Evolutionary conservation across 352 stramenopile genomes (phyloP).

Genomic region (Phytophthora tentaculata): DNA sequence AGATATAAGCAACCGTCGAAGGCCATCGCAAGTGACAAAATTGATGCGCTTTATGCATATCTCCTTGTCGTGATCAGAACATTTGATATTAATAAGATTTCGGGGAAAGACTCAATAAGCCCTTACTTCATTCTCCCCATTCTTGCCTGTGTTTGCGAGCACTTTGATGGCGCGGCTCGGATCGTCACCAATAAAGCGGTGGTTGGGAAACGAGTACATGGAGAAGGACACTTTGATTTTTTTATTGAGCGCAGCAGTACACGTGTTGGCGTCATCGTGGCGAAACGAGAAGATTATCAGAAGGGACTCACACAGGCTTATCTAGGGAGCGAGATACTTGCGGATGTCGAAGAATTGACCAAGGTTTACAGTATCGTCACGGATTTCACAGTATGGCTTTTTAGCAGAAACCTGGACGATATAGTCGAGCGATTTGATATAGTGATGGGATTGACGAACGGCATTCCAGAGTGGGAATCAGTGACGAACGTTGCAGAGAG

Average conservation of each 20-base stretch:
- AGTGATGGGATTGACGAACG: constrained; percentile 5
- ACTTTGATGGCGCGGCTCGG: neutral
- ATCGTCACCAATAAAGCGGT: neutral
- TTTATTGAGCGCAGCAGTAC: neutral
- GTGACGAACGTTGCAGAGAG: constrained; percentile 14
- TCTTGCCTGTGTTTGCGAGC: neutral
- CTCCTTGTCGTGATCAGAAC: too few relatives aligned
- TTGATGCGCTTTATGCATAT: too few relatives aligned
- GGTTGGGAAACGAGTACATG: neutral
- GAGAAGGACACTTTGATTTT: neutral
- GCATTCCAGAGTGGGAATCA: constrained; percentile 15
- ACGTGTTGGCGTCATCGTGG: neutral
- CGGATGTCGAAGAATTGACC: constrained; percentile 34
- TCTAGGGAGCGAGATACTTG: constrained; percentile 9
- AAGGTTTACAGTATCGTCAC: constrained; percentile 37
- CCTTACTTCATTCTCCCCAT: neutral
- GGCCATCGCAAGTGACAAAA: too few relatives aligned
- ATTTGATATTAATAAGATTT: too few relatives aligned
- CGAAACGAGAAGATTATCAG: neutral
- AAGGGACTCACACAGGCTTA: constrained; percentile 36
- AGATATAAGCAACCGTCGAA: too few relatives aligned
- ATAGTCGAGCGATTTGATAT: constrained; percentile 12
- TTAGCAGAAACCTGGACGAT: constrained; percentile 31
- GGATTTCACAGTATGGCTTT: constrained; percentile 35
- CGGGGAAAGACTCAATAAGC: neutral